Evolutionary conservation across 208 protist genomes (phyloP), one percentile per base, ranked within the genome.

Genomic region (Leishmania guyanensis): DNA sequence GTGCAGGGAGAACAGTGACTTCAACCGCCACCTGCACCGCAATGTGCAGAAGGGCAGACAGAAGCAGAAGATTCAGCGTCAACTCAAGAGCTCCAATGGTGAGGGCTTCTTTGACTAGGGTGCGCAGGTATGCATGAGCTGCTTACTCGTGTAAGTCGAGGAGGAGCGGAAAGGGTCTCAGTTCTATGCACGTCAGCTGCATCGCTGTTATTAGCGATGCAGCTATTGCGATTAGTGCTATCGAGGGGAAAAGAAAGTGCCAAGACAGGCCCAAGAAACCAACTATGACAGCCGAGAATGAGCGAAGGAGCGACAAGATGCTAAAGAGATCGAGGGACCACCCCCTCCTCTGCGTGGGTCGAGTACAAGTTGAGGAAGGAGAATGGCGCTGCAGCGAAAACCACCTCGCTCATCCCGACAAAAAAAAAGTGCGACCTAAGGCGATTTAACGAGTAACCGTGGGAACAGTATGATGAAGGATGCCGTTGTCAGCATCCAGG

Each of bases 11-110:
- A 95, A 95, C 86, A 85, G 83, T 29, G 87, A 95, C 33, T 97
- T 97, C 68, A 91, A 97, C 75, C 71, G 80, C 17, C 69, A 88
- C n/a, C 84, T 97, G n/a, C 90, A 95, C 81, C 89, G 94, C 62
- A 97, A 97, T 77, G 83, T 91, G n/a, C 92, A 95, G 79, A 97
- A 97, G 83, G 94, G 94, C 39, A 88, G 92, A 6, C 86, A 93
- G 54, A 97, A 97, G 90, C 86, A 90, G 80, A 91, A 89, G 77
- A 95, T 97, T 65, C 84, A 90, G 51, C 88, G 88, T 0, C 88
- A 97, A 87, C 66, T 97, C 12, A 97, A 97, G 85, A 89, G 86
- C 69, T 86, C 83, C 22, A 83, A 69, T 14, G 80, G 81, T 1
- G 88, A 88, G 5, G 91, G 86, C n/a, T 91, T 95, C 74, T 95